phyloP scores from a whole-genome alignment of 805 yeast genomes.

The Cyberlindnera euphorbiiphila region DNA sequence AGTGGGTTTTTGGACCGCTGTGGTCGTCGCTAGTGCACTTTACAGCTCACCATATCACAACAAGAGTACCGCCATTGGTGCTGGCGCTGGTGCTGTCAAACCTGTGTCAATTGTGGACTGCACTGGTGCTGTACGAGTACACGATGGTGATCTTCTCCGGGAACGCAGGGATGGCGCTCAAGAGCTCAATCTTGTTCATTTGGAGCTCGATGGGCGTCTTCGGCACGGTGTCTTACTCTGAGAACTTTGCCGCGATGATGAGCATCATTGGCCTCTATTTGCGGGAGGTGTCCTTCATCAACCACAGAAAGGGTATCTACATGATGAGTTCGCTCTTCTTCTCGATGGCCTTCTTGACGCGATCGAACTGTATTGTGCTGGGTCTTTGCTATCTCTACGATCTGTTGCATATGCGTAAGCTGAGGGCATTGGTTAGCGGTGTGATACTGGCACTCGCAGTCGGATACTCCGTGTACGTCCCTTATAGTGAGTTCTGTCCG shows the following conservation, averaged over 20 bases:
- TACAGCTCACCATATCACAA: constrained; percentile 10
- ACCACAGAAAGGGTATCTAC: constrained; percentile 5
- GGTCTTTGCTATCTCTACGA: constrained; percentile 68
- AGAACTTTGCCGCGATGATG: constrained; percentile 60
- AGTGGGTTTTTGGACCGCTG: constrained; percentile 78
- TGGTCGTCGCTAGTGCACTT: constrained; percentile 61
- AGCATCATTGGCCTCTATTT: constrained; percentile 57
- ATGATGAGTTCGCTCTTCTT: constrained; percentile 35
- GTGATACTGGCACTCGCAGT: constrained; percentile 44
- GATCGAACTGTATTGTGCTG: constrained; percentile 74
- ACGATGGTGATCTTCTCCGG: constrained; percentile 36
- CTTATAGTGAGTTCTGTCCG: constrained; percentile 64
- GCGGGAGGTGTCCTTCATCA: constrained; percentile 18
- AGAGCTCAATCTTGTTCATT: constrained; percentile 44
- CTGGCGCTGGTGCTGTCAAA: constrained; percentile 50
- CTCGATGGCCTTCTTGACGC: constrained; percentile 53
- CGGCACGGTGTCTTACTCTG: constrained; percentile 70
- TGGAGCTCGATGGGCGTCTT: constrained; percentile 83
- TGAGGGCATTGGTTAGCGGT: constrained; percentile 51
- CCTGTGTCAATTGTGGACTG: constrained; percentile 45
- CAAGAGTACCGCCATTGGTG: constrained; percentile 32
- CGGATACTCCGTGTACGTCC: constrained; percentile 43
- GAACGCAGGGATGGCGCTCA: constrained; percentile 27
- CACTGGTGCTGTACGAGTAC: constrained; percentile 45
- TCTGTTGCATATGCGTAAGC: constrained; percentile 29